Conservation (phyloP, 495 filamentous ascomycete species). For the Emericellopsis terricola region DNA sequence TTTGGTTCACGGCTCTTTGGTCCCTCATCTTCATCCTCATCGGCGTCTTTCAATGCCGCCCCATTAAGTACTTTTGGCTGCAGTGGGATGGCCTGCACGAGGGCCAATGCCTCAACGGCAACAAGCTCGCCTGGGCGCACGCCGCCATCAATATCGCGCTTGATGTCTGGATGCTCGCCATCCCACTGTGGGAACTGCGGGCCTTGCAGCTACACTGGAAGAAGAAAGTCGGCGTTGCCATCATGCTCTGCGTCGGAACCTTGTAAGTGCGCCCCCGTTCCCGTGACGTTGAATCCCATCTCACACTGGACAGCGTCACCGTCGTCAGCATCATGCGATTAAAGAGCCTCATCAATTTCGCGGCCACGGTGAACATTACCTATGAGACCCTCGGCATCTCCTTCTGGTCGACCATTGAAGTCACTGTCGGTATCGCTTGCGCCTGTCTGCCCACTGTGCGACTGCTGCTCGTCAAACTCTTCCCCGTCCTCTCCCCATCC, state of each 20-base stretch:
- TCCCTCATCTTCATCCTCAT: constrained; percentile 16
- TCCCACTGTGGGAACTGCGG: constrained; percentile 24
- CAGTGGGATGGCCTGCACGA: constrained; percentile 9
- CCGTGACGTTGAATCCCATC: not conserved
- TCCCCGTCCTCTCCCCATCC: constrained; percentile 1
- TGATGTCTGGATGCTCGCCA: constrained; percentile 26
- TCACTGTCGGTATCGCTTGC: constrained; percentile 14
- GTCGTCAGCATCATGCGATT: constrained; percentile 11
- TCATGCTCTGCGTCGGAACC: constrained; percentile 26
- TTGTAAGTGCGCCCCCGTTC: not conserved
- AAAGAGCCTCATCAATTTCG: constrained; percentile 5
- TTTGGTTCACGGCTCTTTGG: constrained; percentile 5
- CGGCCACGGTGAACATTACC: constrained; percentile 8
- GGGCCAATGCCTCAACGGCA: constrained; percentile 18
- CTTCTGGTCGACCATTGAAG: constrained; percentile 16
- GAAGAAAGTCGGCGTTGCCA: constrained; percentile 21
- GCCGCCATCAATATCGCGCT: constrained; percentile 30
- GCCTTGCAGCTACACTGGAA: constrained; percentile 16
- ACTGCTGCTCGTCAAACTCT: constrained; percentile 7
- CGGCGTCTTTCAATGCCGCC: constrained; percentile 22
- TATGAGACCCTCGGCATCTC: constrained; percentile 11
- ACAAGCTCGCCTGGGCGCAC: constrained; percentile 26
- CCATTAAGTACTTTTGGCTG: constrained; percentile 17
- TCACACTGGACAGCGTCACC: constrained; percentile 9
- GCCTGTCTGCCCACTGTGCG: constrained; percentile 16